Conservation (phyloP, 768 basidiomycete species). For the Boletus tomentosulus region DNA sequence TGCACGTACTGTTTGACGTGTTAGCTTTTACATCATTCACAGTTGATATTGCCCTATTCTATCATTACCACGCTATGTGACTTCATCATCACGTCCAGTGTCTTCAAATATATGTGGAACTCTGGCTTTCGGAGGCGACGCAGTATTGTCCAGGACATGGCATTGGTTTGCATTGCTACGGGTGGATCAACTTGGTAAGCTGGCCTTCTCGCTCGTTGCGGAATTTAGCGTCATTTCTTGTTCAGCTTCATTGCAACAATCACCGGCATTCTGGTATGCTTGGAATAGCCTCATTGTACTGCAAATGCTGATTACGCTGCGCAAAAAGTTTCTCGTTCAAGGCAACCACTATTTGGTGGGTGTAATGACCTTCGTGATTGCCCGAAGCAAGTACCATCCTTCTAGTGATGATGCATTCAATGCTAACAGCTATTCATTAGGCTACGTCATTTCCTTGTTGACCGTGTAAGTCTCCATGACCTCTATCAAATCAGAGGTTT, state of each 20-base stretch:
- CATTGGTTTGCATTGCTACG: slow-evolving; percentile 8
- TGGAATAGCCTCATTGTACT: background rate
- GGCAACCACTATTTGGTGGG: background rate
- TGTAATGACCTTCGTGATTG: background rate
- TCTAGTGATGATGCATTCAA: background rate
- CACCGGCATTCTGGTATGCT: slow-evolving; percentile 3
- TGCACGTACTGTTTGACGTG: background rate
- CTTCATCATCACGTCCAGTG: background rate
- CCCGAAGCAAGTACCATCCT: background rate
- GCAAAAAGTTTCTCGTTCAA: background rate
- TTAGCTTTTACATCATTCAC: background rate
- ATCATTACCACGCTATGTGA: background rate
- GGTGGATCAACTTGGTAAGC: slow-evolving; percentile 12
- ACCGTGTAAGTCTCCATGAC: background rate
- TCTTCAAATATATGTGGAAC: slow-evolving; percentile 19
- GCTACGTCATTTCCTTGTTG: background rate
- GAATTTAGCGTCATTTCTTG: background rate
- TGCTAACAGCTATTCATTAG: background rate
- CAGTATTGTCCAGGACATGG: slow-evolving; percentile 6
- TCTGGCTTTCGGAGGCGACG: slow-evolving; percentile 10
- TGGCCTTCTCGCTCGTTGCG: fast-evolving
- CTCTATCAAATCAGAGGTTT: background rate
- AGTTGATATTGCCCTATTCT: slow-evolving; percentile 2
- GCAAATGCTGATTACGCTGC: background rate
- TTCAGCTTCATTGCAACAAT: background rate